Conservation (phyloP, 768 basidiomycete species). For the Tricholoma sp. region DNA sequence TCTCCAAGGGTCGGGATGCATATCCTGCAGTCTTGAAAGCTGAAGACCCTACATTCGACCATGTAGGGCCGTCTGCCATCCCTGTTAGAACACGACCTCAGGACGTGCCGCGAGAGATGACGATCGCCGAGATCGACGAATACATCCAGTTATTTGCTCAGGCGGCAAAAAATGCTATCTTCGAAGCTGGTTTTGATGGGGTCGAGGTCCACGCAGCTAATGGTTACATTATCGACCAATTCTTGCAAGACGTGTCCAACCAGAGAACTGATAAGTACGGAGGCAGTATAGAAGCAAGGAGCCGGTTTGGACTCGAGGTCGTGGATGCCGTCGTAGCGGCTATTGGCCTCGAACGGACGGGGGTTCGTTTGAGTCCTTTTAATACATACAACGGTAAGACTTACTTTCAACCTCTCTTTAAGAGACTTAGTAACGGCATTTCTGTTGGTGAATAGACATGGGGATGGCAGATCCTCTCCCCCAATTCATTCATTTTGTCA, state of each 20-base stretch:
- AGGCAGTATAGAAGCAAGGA: constrained; percentile 57
- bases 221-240: constrained; percentile 54
- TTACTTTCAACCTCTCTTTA: constrained; percentile 1
- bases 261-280: constrained; percentile 62
- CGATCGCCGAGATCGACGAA: constrained; percentile 42
- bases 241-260: constrained; percentile 51
- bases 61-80: constrained; percentile 29
- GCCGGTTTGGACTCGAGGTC: constrained; percentile 52
- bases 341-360: constrained; percentile 51
- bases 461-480: constrained; percentile 49
- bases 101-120: constrained; percentile 35
- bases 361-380: constrained; percentile 58
- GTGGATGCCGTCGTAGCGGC: constrained; percentile 44
- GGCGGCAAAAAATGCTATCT: constrained; percentile 52
- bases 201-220: constrained; percentile 44
- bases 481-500: constrained; percentile 47
- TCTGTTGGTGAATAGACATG: constrained; percentile 30
- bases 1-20: constrained; percentile 49
- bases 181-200: constrained; percentile 65
- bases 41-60: constrained; percentile 28
- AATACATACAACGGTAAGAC: constrained; percentile 30
- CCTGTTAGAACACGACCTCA: constrained; percentile 13
- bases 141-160: constrained; percentile 44
- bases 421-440: constrained; percentile 5
- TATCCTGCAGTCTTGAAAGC: constrained; percentile 25